Base-by-base conservation (phyloP, 495 filamentous ascomycete species). In the Aspergillus panamensis region DNA sequence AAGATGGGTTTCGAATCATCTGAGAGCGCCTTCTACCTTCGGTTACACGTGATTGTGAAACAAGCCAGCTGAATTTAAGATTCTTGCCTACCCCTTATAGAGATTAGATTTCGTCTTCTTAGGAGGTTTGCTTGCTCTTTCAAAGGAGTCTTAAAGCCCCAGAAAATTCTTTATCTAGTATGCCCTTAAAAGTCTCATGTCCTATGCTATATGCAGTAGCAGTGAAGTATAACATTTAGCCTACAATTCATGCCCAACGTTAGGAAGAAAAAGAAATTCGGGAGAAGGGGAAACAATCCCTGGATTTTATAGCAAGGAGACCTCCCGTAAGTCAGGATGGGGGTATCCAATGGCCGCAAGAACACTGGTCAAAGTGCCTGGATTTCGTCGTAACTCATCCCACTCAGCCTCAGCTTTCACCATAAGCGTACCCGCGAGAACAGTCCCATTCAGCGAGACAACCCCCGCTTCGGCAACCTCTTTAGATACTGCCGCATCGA, bases 361-460 rank as follows among this genome's bases (percentile, higher is more conserved):
- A 14, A 89, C 69, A 43, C 74, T 67, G n/a, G 70, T 65, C 52
- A 92, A 63, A 57, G 73, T 68, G 13, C 71, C 71, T 16, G 77
- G 77, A 48, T 84, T 72, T 20, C 66, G 69, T 31, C 78, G 66
- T 52, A 94, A 59, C 10, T 75, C 69, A 64, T 90, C 79, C 87
- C 87, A 92, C 72, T 92, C 87, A 14, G 68, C 75, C 63, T 87
- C 72, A 17, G 70, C 80, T 72, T 92, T 93, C 13, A 95, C 90
- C 74, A 95, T 84, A 47, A 92, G 74, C 30, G 88, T 93, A 1
- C 87, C 89, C n/a, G 84, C 90, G 17, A 95, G 72, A 48, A 91
- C 73, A 0, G 90, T 93, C 17, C 90, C 90, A 58, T 95, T 93
- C 19, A 93, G 67, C 13, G 82, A 80, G 16, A 92, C 69, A 42